Evolutionary conservation across 805 yeast species (phyloP).

Genomic region (Blastobotrys americana): DNA sequence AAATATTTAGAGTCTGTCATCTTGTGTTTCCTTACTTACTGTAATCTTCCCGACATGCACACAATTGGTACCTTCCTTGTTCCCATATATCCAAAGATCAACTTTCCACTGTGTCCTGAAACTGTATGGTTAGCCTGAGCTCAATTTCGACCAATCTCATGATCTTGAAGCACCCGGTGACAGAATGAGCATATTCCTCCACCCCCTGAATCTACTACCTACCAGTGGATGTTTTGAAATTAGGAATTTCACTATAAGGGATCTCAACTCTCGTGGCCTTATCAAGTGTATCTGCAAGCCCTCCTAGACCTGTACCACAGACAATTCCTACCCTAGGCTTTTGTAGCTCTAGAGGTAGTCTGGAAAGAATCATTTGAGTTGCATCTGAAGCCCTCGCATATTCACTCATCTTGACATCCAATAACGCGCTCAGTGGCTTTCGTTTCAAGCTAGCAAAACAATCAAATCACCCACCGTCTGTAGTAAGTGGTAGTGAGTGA

Average conservation of each 20-base stretch:
- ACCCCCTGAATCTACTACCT: background rate
- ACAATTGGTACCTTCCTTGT: conserved; percentile 65
- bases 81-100: conserved; percentile 74
- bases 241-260: conserved; percentile 65
- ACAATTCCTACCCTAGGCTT: conserved; percentile 67
- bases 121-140: conserved; percentile 35
- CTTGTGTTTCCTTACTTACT: too few species aligned
- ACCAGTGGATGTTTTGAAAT: conserved; percentile 65
- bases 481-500: too few species aligned
- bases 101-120: conserved; percentile 79
- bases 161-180: too few species aligned
- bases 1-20: conserved; percentile 1
- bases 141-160: too few species aligned
- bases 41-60: conserved; percentile 91
- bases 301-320: conserved; percentile 94
- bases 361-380: conserved; percentile 13
- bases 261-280: conserved; percentile 38
- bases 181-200: conserved; percentile 1
- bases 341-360: conserved; percentile 18
- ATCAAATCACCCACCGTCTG: too few species aligned
- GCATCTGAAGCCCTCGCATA: conserved; percentile 12
- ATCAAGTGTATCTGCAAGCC: conserved; percentile 55
- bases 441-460: too few species aligned
- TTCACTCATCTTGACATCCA: conserved; percentile 1
- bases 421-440: background rate